These are phyloP conservation scores for Pyrrhoderma noxium DNA, from an alignment of 1,284 basidiomycete genomes.

Conservation along the genomic window DNA sequence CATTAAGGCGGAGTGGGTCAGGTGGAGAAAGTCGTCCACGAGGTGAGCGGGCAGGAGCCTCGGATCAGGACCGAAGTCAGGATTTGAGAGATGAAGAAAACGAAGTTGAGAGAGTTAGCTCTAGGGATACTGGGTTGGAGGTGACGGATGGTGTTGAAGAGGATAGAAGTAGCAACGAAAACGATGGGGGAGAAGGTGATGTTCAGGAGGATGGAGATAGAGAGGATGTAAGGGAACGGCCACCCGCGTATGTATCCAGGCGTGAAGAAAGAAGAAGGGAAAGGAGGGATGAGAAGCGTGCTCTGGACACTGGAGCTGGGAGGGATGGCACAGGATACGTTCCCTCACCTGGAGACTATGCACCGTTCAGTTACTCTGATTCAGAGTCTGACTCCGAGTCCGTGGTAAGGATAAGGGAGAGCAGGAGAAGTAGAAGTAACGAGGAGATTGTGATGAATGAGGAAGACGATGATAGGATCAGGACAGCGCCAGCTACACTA, in stretches of 20 bases:
- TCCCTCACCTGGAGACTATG: background rate
- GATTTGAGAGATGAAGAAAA: no score
- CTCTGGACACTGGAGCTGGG: background rate
- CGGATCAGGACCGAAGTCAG: no score
- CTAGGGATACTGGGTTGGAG: no score
- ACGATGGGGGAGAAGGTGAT: background rate
- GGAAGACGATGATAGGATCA: background rate
- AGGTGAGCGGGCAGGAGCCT: no score
- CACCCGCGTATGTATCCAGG: slow-evolving; percentile 12
- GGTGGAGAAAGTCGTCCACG: no score
- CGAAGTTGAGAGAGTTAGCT: no score
- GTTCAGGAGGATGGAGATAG: slow-evolving; percentile 1
- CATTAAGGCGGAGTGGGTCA: no score
- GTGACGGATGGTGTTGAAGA: no score
- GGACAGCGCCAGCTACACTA: slow-evolving; percentile 27
- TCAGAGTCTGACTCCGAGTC: no score
- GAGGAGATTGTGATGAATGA: no score
- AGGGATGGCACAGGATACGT: background rate
- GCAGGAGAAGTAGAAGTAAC: no score
- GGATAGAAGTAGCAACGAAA: background rate
- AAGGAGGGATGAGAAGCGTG: slow-evolving; percentile 7
- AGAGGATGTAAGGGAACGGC: background rate
- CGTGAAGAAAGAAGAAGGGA: background rate
- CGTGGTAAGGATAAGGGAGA: no score
- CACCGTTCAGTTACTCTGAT: background rate